phyloP scores from a whole-genome alignment of 306 rosid genomes.

The Dalbergia cultrata region DNA sequence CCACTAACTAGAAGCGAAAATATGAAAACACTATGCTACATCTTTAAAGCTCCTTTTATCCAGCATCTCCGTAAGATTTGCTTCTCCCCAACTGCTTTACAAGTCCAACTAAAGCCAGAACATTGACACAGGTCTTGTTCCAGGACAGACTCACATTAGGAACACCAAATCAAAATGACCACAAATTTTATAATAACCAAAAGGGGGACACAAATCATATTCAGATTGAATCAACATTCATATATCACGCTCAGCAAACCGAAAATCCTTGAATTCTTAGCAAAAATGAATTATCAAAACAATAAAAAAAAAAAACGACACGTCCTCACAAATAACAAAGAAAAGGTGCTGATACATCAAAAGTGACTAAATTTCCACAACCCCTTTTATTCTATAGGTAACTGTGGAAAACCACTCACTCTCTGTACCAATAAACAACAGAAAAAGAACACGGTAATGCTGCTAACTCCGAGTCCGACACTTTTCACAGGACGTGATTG shows the following conservation, averaged over 20 bases:
- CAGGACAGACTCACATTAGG: background rate
- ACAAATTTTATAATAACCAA: background rate
- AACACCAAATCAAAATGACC: slow-evolving; percentile 11
- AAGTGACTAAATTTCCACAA: background rate
- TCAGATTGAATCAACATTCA: background rate
- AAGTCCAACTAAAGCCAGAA: background rate
- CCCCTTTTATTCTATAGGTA: slow-evolving; percentile 12
- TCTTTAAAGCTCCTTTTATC: slow-evolving; percentile 12
- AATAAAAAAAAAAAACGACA: background rate
- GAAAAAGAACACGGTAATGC: background rate
- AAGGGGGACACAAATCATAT: background rate
- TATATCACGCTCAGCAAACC: background rate
- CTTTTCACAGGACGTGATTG: background rate
- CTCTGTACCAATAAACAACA: background rate
- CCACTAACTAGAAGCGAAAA: background rate
- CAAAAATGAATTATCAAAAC: background rate
- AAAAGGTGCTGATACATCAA: background rate
- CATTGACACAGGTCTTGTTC: background rate
- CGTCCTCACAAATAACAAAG: background rate
- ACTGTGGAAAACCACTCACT: background rate
- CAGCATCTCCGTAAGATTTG: background rate
- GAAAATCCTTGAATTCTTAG: background rate
- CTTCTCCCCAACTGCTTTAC: background rate
- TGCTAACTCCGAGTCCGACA: background rate
- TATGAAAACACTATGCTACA: background rate